Evolutionary conservation across 495 filamentous ascomycete genomes (phyloP).

Genomic region (Corynascus novoguineensis): DNA sequence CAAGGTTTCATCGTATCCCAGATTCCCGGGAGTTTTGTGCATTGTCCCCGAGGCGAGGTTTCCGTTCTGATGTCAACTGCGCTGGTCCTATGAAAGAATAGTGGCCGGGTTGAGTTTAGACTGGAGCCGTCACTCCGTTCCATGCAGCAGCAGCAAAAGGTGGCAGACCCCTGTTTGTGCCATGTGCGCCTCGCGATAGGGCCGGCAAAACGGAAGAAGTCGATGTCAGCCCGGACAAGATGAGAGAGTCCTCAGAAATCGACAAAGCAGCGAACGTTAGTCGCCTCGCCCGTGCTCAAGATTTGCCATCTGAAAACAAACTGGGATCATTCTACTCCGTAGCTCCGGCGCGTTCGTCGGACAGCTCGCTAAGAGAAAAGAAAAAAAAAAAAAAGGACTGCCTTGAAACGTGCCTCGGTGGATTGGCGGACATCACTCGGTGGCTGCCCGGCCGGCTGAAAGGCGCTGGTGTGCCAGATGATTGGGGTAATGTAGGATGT

Average conservation of each 20-base stretch:
- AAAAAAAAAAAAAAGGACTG: too few relatives aligned
- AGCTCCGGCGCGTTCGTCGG: not conserved
- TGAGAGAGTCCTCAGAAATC: not conserved
- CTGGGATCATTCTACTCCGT: too few relatives aligned
- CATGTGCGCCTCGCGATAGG: conserved; percentile 29
- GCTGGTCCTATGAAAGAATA: not conserved
- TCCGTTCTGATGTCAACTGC: not conserved
- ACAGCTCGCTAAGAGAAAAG: conserved; percentile 5
- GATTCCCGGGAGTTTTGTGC: not conserved
- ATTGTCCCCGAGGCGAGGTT: conserved; percentile 2
- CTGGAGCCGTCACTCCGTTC: conserved; percentile 19
- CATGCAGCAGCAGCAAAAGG: conserved; percentile 12
- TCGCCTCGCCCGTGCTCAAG: not conserved
- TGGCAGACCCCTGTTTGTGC: conserved; percentile 23
- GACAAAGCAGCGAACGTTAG: not conserved
- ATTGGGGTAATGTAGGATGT: conserved; percentile 26
- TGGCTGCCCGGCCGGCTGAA: conserved; percentile 21
- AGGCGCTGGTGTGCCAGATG: not conserved
- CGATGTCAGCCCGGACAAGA: not conserved
- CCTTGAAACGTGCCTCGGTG: conserved; percentile 4
- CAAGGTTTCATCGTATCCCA: conserved; percentile 1
- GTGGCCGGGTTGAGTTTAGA: conserved; percentile 1
- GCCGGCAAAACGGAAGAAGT: conserved; percentile 28
- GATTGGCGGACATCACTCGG: conserved; percentile 1
- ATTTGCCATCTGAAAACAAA: too few relatives aligned